Evolutionary conservation across 2,329 filamentous ascomycete genomes (phyloP), one percentile per base, ranked within the genome.

Genomic region (Neoscytalidium dimidiatum): DNA sequence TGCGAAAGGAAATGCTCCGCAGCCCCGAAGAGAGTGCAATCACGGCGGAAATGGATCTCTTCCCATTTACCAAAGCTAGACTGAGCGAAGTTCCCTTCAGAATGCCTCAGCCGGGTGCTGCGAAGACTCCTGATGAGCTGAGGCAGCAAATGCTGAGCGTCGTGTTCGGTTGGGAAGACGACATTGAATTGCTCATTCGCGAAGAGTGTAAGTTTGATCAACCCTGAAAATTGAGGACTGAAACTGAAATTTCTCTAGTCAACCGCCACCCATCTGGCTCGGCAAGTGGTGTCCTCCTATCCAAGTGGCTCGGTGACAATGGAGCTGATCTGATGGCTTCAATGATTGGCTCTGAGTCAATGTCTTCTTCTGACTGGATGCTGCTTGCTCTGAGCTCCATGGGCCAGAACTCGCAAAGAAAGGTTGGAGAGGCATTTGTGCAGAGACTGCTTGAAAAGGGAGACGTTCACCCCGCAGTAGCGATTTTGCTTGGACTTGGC

Each of bases 331-430:
- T 92, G 44, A 91, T 97, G 86, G 85, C 88, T 11, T 88, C 91
- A 2, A 91, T 90, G 81, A 80, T 88, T 41, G 81, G 88, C 48
- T 90, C 92, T 0, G 88, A 94, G 69, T 90, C 92, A n/a, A 94
- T 95, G 85, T 94, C 92, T 9, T 92, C 91, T 2, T 92, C 92
- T 0, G 95, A 98, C 77, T 99, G 95, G 95, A 97, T 99, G 92
- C 81, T 98, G 66, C 82, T 99, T 38, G 94, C 95, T 11, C 80
- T 99, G 60, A 96, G 92, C 73, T 91, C 92, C 44, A 96, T 98
- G 78, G 92, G 91, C 0, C 74, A 78, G 43, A 80, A 81, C 41
- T 92, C 92, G 1, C 92, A 96, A 71, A 94, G 96, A 75, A 96
- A 96, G 75, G 87, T 98, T 17, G 93, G 92, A 1, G 90, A 94